A percentile compares a stretch with the other conserved stretches of the same genome.
These are phyloP conservation scores for Calycina herbarum DNA, from an alignment of 2,329 filamentous ascomycete species.

Conservation along the genomic window DNA sequence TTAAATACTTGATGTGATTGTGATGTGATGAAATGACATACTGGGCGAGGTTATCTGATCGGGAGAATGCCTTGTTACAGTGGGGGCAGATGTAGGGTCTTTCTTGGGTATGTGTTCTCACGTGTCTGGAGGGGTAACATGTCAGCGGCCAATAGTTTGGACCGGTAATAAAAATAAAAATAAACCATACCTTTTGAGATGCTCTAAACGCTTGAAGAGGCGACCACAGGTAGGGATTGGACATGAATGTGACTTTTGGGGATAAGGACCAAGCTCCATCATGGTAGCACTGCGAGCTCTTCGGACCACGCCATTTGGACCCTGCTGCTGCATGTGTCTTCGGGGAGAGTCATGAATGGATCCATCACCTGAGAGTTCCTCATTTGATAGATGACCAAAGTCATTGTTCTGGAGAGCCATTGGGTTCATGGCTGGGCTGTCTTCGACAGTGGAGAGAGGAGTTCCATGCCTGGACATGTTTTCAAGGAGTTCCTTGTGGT, in stretches of 20 bases:
- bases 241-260: slow-evolving; percentile 97
- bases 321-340: slow-evolving; percentile 59
- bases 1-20: slow-evolving; percentile 22
- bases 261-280: slow-evolving; percentile 95
- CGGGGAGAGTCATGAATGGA: slow-evolving; percentile 60
- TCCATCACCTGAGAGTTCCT: slow-evolving; percentile 60
- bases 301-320: slow-evolving; percentile 75
- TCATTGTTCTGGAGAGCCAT: slow-evolving; percentile 71
- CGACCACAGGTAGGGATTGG: slow-evolving; percentile 98
- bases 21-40: slow-evolving; percentile 50
- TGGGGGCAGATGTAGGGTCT: slow-evolving; percentile 96
- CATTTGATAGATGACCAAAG: slow-evolving; percentile 61
- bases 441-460: slow-evolving; percentile 81
- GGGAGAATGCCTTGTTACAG: slow-evolving; percentile 98
- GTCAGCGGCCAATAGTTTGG: slow-evolving; percentile 49
- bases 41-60: slow-evolving; percentile 99
- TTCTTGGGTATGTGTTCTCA: slow-evolving; percentile 98
- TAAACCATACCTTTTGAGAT: slow-evolving; percentile 88
- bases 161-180: slow-evolving; percentile 40
- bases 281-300: slow-evolving; percentile 92
- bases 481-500: slow-evolving; percentile 71
- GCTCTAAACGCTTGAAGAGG: slow-evolving; percentile 97
- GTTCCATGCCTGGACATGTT: slow-evolving; percentile 88
- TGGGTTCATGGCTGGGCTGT: slow-evolving; percentile 72
- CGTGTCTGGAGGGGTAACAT: slow-evolving; percentile 69